Evolutionary conservation across 2,329 filamentous ascomycete genomes (phyloP), one percentile per base, ranked within the genome.

Genomic region (Aspergillus puulaauensis): DNA sequence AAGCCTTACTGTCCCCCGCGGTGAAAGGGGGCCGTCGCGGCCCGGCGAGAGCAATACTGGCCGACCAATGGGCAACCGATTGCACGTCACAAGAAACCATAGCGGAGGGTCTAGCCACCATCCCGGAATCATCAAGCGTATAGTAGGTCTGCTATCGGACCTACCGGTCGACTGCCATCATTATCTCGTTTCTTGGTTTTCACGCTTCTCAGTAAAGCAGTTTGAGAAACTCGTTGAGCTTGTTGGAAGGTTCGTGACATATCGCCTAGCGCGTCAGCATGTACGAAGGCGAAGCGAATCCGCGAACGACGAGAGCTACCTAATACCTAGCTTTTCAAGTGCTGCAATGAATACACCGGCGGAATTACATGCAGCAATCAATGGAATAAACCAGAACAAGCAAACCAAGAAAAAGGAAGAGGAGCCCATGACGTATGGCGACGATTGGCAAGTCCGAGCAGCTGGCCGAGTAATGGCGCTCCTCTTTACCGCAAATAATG

Each of bases 371-470:
- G 89, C 90, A 35, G 90, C 90, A n/a, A 81, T 96, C 17, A 87
- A 78, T 70, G 71, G 77, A 61, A 69, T 76, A 52, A 67, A 64
- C 35, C 60, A 70, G 24, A 75, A 79, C 11, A 86, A 83, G 68
- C 85, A 82, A 67, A 72, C 78, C 19, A 83, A 83, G 53, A 82
- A 84, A 33, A 79, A 81, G 31, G 76, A 77, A 41, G 76, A 79
- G 27, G 72, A 73, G 46, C 75, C 81, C 7, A 80, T 86, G 2
- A 76, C 86, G 0, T 96, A 95, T 70, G 81, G 83, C 19, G 90
- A 93, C 58, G 93, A 96, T 69, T 97, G 93, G 93, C 92, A 96
- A 73, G 85, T 96, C 56, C 89, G 86, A 70, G 90, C 90, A 11
- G 89, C 89, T 7, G 88, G 91, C 3, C 87, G 88, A 64, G 86